These are phyloP conservation scores for Colletotrichum noveboracense DNA, from an alignment of 2,329 filamentous ascomycete genomes.

Conservation along the genomic window DNA sequence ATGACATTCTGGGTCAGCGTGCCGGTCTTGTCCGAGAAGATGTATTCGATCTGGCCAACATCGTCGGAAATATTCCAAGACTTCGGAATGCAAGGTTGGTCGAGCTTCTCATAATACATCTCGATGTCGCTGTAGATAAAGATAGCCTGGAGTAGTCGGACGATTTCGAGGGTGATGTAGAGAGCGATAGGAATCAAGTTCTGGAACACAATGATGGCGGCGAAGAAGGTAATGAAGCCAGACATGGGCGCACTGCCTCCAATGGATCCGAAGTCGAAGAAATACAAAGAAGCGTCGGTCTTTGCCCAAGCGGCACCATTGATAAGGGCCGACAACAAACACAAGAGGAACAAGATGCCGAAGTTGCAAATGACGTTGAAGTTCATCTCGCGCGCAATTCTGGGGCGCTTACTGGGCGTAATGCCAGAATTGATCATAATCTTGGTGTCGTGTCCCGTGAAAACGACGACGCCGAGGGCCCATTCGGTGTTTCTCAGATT, in stretches of 20 bases:
- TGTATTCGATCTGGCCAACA: constrained; percentile 97
- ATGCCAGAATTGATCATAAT: constrained; percentile 99
- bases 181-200: constrained; percentile 98
- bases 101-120: constrained; percentile 97
- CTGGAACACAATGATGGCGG: constrained; percentile 92
- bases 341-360: constrained; percentile 86
- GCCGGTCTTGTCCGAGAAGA: constrained; percentile 95
- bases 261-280: constrained; percentile 86
- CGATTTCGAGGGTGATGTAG: constrained; percentile 96
- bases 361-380: constrained; percentile 99
- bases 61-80: constrained; percentile 99
- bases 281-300: constrained; percentile 74
- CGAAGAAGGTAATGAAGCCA: constrained; percentile 97
- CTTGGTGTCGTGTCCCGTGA: constrained; percentile 95
- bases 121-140: constrained; percentile 96
- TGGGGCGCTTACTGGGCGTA: constrained; percentile 91
- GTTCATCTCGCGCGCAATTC: constrained; percentile 92
- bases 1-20: constrained; percentile 92
- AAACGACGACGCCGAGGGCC: constrained; percentile 90
- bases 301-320: constrained; percentile 84
- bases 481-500: constrained; percentile 96
- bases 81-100: constrained; percentile 95
- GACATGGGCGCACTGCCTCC: constrained; percentile 77
- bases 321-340: constrained; percentile 81
- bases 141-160: constrained; percentile 88